phyloP scores from a whole-genome alignment of 2,329 filamentous ascomycete species.

The Ophiostoma pallidulum region DNA sequence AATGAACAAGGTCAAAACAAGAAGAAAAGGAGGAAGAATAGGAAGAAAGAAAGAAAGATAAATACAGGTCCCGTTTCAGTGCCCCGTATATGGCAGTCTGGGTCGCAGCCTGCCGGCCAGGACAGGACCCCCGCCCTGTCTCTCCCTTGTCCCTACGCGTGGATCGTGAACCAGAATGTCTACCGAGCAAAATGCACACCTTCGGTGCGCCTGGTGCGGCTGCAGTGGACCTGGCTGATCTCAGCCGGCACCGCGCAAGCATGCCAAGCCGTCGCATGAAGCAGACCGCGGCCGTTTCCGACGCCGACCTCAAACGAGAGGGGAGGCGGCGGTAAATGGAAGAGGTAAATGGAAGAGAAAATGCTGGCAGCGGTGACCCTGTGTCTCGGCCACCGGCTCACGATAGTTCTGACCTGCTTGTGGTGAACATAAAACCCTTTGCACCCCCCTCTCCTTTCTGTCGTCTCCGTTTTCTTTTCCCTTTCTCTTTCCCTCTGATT shows the following conservation, averaged over 20 bases:
- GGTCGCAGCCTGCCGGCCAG: too few species aligned
- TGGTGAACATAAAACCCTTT: neutral
- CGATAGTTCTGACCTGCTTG: neutral
- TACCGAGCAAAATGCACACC: too few species aligned
- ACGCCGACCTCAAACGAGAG: conserved; percentile 10
- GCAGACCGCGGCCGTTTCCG: neutral
- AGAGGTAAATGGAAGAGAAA: neutral
- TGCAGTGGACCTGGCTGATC: too few species aligned
- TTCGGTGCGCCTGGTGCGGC: too few species aligned
- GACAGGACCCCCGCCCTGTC: too few species aligned
- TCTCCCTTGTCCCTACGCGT: too few species aligned
- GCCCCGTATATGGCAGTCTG: too few species aligned
- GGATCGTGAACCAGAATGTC: too few species aligned
- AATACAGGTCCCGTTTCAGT: neutral
- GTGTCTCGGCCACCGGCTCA: neutral
- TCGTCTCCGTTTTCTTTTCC: neutral
- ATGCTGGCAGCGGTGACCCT: neutral
- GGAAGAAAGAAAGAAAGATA: neutral
- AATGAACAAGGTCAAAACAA: too few species aligned
- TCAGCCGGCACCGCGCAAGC: too few species aligned
- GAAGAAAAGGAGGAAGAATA: too few species aligned
- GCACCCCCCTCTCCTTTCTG: too few species aligned
- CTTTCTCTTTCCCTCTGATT: neutral
- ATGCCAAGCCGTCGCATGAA: conserved; percentile 13
- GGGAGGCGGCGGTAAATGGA: neutral